phyloP scores from a whole-genome alignment of 768 basidiomycete species.

The Kwoniella europaea region DNA sequence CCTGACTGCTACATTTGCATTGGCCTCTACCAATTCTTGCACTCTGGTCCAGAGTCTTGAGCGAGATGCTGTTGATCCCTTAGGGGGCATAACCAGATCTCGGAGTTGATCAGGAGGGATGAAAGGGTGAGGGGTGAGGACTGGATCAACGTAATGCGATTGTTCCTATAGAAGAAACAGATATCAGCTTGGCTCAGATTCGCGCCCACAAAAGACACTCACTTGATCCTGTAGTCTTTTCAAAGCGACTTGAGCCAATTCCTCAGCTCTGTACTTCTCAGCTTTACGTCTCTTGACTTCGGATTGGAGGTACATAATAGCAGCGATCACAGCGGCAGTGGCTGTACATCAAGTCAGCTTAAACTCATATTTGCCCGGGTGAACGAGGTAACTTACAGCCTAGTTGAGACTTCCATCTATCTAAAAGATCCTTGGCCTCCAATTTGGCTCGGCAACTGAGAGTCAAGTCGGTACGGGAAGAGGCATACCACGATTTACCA shows the following conservation, averaged over 20 bases:
- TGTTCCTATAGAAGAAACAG: conserved; percentile 41
- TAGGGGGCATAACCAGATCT: conserved; percentile 52
- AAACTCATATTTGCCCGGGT: neutral
- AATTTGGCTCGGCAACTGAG: conserved; percentile 57
- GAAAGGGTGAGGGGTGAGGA: conserved; percentile 49
- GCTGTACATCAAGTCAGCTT: conserved; percentile 24
- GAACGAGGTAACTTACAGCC: conserved; percentile 39
- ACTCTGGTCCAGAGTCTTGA: conserved; percentile 48
- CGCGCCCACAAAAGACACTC: conserved; percentile 11
- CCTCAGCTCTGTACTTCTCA: conserved; percentile 55
- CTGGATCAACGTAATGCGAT: conserved; percentile 55
- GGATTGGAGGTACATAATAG: conserved; percentile 41
- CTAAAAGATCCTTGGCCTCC: conserved; percentile 42
- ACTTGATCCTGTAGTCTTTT: conserved; percentile 56
- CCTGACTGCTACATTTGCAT: conserved; percentile 53
- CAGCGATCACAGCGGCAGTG: conserved; percentile 34
- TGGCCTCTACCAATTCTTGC: conserved; percentile 47
- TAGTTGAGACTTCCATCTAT: conserved; percentile 55
- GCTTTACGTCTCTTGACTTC: conserved; percentile 33
- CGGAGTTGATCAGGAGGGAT: conserved; percentile 56
- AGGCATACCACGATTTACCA: conserved; percentile 56
- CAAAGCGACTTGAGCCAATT: conserved; percentile 53
- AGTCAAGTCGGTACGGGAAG: conserved; percentile 57
- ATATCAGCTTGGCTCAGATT: neutral
- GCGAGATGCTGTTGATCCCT: conserved; percentile 40